Evolutionary conservation across 164 flowering plant species (phyloP), one percentile per base, ranked within the genome.

Genomic region (Tetracentron sinense): DNA sequence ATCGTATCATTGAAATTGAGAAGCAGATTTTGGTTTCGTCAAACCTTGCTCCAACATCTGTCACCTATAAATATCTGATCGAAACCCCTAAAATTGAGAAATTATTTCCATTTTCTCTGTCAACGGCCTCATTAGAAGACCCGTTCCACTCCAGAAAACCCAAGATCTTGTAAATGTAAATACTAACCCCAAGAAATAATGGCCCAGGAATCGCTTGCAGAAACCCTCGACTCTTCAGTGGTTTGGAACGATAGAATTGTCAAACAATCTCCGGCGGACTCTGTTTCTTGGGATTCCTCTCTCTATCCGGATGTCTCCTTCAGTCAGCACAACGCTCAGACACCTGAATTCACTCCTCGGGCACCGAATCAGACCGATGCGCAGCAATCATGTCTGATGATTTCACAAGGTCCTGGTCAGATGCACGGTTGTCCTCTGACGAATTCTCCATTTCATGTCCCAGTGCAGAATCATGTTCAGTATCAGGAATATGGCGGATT

Each of bases 331-430:
- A 91, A 85, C 75, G 97, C 96, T 3, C 70, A 71, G 62, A 93
- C 96, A 10, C 90, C 97, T 0, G 96, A 87, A 76, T 92, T 89
- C 72, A 88, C 89, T 28, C 96, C 78, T 1, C 77, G 74, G 55
- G 54, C 49, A 5, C 53, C 67, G 27, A 62, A 26, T 28, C 69
- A 63, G 29, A 56, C 65, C 30, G 77, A 70, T 59, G 73, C 53
- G 42, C 74, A 54, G 50, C 75, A 54, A 48, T 59, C 66, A 21
- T 63, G 69, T 58, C 54, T 69, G 54, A 63, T 60, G 58, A 56
- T 71, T 27, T 66, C 78, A 15, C 73, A 63, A 47, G 21, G 51
- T 17, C 68, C 76, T 20, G 67, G 61, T 0, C 60, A 74, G 69
- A 69, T 78, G 42, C 86, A 74, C 28, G 71, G 76, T 7, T 80